Percentiles rank a stretch among this genome's conserved stretches.
phyloP scores from a whole-genome alignment of 495 filamentous ascomycete genomes.

The Cladorrhinum samala region DNA sequence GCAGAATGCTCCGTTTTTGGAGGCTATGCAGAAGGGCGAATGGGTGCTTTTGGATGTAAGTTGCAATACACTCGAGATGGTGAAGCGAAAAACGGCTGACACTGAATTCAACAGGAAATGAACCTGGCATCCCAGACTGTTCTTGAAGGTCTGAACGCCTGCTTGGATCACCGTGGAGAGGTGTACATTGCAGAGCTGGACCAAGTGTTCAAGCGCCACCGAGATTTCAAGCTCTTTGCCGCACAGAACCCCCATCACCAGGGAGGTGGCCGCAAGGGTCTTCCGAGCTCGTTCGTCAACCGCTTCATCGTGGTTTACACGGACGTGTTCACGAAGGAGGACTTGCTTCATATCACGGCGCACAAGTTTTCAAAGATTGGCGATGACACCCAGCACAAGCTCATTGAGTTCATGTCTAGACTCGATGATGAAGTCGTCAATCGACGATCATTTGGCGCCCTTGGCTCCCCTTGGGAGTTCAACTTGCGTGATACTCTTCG shows the following conservation, averaged over 20 bases:
- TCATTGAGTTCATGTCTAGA: constrained; percentile 74
- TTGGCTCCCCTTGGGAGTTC: constrained; percentile 94
- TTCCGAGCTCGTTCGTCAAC: constrained; percentile 94
- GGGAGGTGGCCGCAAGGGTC: constrained; percentile 89
- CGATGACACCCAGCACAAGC: constrained; percentile 46
- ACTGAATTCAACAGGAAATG: constrained; percentile 62
- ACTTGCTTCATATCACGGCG: constrained; percentile 74
- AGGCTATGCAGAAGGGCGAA: constrained; percentile 89
- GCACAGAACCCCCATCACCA: constrained; percentile 98
- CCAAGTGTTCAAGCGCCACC: constrained; percentile 83
- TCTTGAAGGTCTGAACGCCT: constrained; percentile 93
- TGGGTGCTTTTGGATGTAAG: constrained; percentile 82
- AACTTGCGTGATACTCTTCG: constrained; percentile 89
- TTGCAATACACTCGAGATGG: background rate
- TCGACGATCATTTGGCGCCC: constrained; percentile 60
- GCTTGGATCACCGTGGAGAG: constrained; percentile 93
- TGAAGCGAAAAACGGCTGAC: constrained; percentile 3
- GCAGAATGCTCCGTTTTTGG: constrained; percentile 91
- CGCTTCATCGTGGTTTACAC: constrained; percentile 97
- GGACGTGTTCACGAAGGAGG: constrained; percentile 74
- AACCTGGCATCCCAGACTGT: constrained; percentile 96
- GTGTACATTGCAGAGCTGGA: constrained; percentile 93
- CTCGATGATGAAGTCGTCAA: constrained; percentile 65
- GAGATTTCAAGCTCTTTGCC: constrained; percentile 86
- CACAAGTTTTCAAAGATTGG: constrained; percentile 64